Percentiles rank a stretch among this genome's conserved stretches.
Conservation (phyloP, 2,329 filamentous ascomycete species). For the Claviceps sp. region DNA sequence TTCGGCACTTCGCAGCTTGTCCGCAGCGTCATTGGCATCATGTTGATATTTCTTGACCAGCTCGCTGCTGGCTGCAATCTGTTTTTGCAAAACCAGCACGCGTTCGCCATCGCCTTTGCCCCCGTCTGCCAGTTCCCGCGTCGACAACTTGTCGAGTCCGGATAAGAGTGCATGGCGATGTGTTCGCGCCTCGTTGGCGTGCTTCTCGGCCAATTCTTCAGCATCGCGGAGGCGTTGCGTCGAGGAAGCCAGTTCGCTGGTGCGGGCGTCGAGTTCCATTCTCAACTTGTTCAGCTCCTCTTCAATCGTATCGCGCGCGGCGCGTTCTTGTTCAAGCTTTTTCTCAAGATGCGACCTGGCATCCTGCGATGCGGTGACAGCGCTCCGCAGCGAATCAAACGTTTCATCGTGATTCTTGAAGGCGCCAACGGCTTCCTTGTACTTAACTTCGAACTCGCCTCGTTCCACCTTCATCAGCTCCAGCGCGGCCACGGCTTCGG, state of each 20-base stretch:
- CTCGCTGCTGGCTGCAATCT: conserved; percentile 63
- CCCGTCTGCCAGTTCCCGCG: conserved; percentile 35
- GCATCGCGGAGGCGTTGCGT: conserved; percentile 68
- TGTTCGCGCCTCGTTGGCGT: conserved; percentile 74
- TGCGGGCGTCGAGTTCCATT: conserved; percentile 69
- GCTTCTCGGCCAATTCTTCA: conserved; percentile 76
- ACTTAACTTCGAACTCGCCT: conserved; percentile 56
- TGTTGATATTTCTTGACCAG: conserved; percentile 80
- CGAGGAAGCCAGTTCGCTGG: conserved; percentile 61
- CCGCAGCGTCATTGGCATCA: conserved; percentile 73
- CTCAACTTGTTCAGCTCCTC: conserved; percentile 63
- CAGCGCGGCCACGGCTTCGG: conserved; percentile 62
- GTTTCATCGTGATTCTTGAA: conserved; percentile 57
- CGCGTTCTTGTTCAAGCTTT: conserved; percentile 71
- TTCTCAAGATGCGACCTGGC: conserved; percentile 66
- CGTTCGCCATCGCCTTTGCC: conserved; percentile 48
- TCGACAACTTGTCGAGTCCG: conserved; percentile 62
- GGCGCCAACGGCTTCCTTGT: conserved; percentile 52
- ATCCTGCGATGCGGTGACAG: conserved; percentile 64
- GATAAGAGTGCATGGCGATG: conserved; percentile 73
- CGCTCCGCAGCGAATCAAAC: conserved; percentile 62
- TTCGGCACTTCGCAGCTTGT: conserved; percentile 83
- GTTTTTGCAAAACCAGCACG: conserved; percentile 60
- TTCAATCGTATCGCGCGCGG: conserved; percentile 62
- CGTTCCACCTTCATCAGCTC: conserved; percentile 79